phyloP scores from a whole-genome alignment of 371 early-diverging fungal species.

The Mortierella sp. region DNA sequence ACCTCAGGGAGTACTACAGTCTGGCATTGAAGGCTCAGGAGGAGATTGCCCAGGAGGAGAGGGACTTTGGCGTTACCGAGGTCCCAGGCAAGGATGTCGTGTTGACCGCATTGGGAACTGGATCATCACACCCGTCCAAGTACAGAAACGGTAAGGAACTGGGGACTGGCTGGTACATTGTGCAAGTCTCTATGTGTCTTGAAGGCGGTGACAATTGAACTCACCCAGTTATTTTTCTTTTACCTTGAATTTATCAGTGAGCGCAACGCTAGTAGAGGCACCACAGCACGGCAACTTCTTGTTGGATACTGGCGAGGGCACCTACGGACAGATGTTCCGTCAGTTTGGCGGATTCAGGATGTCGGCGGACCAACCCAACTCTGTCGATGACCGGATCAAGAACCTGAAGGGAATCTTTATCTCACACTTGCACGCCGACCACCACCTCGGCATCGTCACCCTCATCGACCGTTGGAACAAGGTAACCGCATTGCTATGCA shows the following conservation, averaged over 20 bases:
- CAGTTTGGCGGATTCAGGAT: slow-evolving; percentile 69
- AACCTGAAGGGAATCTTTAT: slow-evolving; percentile 87
- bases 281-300: slow-evolving; percentile 77
- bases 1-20: slow-evolving; percentile 50
- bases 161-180: too few species aligned
- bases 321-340: slow-evolving; percentile 91
- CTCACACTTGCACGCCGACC: slow-evolving; percentile 99
- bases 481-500: slow-evolving; percentile 51
- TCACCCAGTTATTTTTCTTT: not conserved
- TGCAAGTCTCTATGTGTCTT: not conserved
- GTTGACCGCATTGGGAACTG: slow-evolving; percentile 93
- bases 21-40: slow-evolving; percentile 46
- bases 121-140: slow-evolving; percentile 96
- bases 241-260: slow-evolving; percentile 66
- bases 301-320: slow-evolving; percentile 99
- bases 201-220: not conserved
- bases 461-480: slow-evolving; percentile 76
- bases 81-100: slow-evolving; percentile 68
- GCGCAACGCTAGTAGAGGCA: slow-evolving; percentile 82
- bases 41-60: slow-evolving; percentile 55
- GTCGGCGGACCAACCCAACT: slow-evolving; percentile 29
- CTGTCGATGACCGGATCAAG: slow-evolving; percentile 61
- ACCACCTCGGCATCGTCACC: slow-evolving; percentile 93
- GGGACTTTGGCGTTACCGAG: not conserved
- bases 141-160: slow-evolving; percentile 90